These are phyloP conservation scores for Paecilomyces niveus DNA, from an alignment of 2,329 filamentous ascomycete species.

Conservation along the genomic window DNA sequence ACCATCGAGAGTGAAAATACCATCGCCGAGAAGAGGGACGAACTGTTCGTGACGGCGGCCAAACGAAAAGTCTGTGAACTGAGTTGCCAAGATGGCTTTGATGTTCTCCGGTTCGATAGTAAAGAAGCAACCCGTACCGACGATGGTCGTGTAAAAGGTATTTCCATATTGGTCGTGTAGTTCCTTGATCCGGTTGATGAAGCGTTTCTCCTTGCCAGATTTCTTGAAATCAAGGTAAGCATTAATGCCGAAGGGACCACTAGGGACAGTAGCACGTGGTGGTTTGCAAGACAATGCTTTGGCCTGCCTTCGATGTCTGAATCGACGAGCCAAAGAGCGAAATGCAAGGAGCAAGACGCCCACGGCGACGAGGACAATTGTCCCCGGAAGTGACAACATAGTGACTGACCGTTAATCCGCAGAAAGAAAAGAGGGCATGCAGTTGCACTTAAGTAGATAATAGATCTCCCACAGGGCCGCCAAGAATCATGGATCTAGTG, in stretches of 20 bases:
- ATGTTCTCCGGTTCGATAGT: background rate
- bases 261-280: background rate
- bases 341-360: background rate
- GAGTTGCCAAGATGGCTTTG: background rate
- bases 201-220: background rate
- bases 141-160: background rate
- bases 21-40: constrained; percentile 35
- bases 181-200: background rate
- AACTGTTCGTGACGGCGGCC: constrained; percentile 21
- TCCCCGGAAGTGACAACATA: background rate
- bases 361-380: background rate
- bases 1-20: constrained; percentile 46
- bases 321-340: background rate
- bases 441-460: background rate
- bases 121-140: background rate
- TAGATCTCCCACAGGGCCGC: background rate
- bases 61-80: constrained; percentile 8
- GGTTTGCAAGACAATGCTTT: background rate
- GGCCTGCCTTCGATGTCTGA: background rate
- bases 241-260: background rate
- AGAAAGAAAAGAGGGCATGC: background rate
- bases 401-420: background rate
- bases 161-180: background rate
- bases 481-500: background rate
- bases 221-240: background rate